phyloP scores from a whole-genome alignment of 768 basidiomycete genomes.

The Sporobolomyces phaffii region DNA sequence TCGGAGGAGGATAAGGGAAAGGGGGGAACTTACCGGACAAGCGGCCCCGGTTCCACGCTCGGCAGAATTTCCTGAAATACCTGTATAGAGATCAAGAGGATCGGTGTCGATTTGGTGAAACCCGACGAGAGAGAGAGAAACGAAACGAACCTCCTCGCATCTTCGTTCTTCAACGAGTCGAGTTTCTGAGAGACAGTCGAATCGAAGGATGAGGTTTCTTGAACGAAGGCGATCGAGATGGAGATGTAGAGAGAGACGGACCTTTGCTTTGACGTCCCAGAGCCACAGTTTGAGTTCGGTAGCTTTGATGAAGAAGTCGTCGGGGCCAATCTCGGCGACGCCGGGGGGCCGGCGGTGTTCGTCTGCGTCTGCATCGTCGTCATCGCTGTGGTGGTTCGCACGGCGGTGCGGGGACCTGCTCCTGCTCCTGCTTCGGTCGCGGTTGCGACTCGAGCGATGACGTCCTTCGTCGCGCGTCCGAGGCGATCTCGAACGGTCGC shows the following conservation, averaged over 20 bases:
- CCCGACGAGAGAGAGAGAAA: too few species aligned
- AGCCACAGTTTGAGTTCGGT: slow-evolving; percentile 83
- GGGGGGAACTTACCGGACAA: slow-evolving; percentile 55
- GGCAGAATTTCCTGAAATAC: slow-evolving; percentile 84
- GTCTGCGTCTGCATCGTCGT: not conserved
- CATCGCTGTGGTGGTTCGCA: too few species aligned
- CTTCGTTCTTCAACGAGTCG: slow-evolving; percentile 75
- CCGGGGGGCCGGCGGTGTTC: slow-evolving; percentile 28
- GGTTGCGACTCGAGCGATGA: slow-evolving; percentile 1
- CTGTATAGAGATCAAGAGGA: too few species aligned
- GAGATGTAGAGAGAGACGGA: slow-evolving; percentile 40
- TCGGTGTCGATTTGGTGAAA: too few species aligned
- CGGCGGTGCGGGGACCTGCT: not conserved
- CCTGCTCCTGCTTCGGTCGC: not conserved
- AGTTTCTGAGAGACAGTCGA: slow-evolving; percentile 58
- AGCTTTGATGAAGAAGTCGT: slow-evolving; percentile 83
- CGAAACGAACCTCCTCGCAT: slow-evolving; percentile 55
- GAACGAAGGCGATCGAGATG: not conserved
- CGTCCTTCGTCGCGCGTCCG: not conserved
- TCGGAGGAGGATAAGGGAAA: too few species aligned
- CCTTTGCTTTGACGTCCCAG: slow-evolving; percentile 63
- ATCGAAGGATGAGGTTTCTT: not conserved
- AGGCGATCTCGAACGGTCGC: too few species aligned
- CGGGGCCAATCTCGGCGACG: slow-evolving; percentile 60
- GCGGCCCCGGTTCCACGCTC: slow-evolving; percentile 78